A percentile compares a stretch with the other conserved stretches of the same genome.
These are phyloP conservation scores for Xerocomus potaroensis DNA, from an alignment of 768 basidiomycete species.

Conservation along the genomic window DNA sequence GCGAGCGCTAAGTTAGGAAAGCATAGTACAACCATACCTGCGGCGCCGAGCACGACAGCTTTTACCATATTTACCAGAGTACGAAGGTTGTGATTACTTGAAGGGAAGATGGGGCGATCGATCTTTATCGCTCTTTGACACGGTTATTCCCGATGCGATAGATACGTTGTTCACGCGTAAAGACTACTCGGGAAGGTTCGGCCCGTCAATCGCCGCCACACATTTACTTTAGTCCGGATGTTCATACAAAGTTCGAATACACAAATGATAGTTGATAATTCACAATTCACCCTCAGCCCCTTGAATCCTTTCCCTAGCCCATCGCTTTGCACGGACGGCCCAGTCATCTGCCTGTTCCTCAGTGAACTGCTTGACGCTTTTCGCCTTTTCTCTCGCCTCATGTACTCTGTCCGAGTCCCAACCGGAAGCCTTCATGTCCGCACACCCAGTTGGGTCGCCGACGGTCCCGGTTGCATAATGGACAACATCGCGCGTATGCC, in stretches of 20 bases:
- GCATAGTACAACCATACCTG: constrained; percentile 47
- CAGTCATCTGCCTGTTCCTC: constrained; percentile 19
- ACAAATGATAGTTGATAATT: too few relatives aligned
- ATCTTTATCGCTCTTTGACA: constrained; percentile 15
- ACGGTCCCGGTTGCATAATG: constrained; percentile 27
- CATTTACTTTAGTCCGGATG: too few relatives aligned
- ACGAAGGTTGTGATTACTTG: background rate
- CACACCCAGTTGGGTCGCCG: constrained; percentile 22
- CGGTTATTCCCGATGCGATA: constrained; percentile 8
- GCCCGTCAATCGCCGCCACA: background rate
- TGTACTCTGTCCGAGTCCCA: constrained; percentile 27
- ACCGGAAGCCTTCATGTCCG: constrained; percentile 6
- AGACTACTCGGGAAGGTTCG: constrained; percentile 1
- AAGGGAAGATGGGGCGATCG: background rate
- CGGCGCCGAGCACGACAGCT: constrained; percentile 95
- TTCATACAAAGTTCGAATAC: too few relatives aligned
- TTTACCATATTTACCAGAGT: constrained; percentile 40
- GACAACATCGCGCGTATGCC: constrained; percentile 27
- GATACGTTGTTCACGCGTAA: too few relatives aligned
- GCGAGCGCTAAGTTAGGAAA: constrained; percentile 3
- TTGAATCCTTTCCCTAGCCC: constrained; percentile 16
- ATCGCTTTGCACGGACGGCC: constrained; percentile 15
- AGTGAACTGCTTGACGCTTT: constrained; percentile 19
- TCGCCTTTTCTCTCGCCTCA: constrained; percentile 21
- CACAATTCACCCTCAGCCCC: constrained; percentile 30